A percentile compares a stretch with the other conserved stretches of the same genome.
Conservation (phyloP, 2,329 filamentous ascomycete genomes). For the Fusarium ramigenum region DNA sequence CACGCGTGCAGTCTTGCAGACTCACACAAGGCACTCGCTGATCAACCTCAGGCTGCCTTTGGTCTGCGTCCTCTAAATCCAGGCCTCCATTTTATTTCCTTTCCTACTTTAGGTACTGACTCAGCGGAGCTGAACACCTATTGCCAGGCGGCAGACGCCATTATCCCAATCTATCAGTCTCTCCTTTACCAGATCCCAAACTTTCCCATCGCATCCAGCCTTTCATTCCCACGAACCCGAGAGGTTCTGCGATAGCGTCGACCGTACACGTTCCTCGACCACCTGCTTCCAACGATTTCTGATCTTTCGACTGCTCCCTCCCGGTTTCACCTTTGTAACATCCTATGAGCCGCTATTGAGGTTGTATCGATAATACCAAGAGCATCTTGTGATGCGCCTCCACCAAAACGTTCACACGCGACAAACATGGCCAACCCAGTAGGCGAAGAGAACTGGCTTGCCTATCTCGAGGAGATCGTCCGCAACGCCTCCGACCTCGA, state of each 20-base stretch:
- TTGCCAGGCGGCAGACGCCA: neutral
- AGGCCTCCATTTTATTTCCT: constrained; percentile 15
- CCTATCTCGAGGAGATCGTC: constrained; percentile 78
- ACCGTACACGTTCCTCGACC: constrained; percentile 29
- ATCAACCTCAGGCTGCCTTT: constrained; percentile 23
- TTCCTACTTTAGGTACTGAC: neutral
- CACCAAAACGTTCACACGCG: constrained; percentile 23
- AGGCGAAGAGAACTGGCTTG: constrained; percentile 81
- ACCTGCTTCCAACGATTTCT: neutral
- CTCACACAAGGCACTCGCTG: constrained; percentile 27
- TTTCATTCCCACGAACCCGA: constrained; percentile 9
- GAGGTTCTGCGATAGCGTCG: constrained; percentile 25
- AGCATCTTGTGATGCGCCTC: constrained; percentile 40
- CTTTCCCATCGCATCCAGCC: neutral
- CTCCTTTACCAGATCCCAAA: neutral
- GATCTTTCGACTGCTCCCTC: neutral
- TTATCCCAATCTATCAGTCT: neutral
- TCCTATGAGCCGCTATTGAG: constrained; percentile 27
- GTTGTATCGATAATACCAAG: neutral
- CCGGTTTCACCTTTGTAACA: neutral
- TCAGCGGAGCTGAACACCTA: neutral
- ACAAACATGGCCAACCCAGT: constrained; percentile 65
- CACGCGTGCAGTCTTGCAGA: constrained; percentile 16
- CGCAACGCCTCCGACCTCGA: constrained; percentile 69
- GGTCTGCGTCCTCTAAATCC: neutral